Evolutionary conservation across 768 basidiomycete species (phyloP).

Genomic region (Inosperma sp.): DNA sequence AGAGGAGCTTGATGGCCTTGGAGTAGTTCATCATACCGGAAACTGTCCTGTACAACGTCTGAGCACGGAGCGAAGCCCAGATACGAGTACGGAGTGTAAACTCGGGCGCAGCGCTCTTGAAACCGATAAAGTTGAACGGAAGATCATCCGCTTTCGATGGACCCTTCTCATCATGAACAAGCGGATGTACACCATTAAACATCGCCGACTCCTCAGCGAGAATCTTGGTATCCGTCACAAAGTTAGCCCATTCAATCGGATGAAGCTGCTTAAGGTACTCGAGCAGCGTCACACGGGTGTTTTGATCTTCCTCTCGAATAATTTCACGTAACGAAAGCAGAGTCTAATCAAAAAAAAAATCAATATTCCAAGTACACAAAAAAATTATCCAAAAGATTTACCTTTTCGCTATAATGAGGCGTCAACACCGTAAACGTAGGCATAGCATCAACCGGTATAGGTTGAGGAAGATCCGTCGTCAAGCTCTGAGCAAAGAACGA

Average conservation of each 20-base stretch:
- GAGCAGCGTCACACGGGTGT: conserved; percentile 92
- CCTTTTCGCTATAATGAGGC: conserved; percentile 98
- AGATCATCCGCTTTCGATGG: conserved; percentile 84
- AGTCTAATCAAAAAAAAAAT: conserved; percentile 49
- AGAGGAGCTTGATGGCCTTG: conserved; percentile 99
- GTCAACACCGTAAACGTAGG: conserved; percentile 98
- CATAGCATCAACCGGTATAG: conserved; percentile 98
- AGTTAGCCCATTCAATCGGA: conserved; percentile 98
- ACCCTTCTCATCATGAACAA: conserved; percentile 74
- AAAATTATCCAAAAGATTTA: conserved; percentile 26
- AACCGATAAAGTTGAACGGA: conserved; percentile 97
- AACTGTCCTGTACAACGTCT: conserved; percentile 97
- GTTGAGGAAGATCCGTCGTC: conserved; percentile 90
- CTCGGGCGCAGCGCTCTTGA: conserved; percentile 98
- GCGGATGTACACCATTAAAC: conserved; percentile 72
- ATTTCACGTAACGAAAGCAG: conserved; percentile 95
- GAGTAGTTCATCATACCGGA: conserved; percentile 99
- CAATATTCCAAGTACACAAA: conserved; percentile 8
- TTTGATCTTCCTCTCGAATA: conserved; percentile 97
- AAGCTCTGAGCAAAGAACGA: conserved; percentile 99
- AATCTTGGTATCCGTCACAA: conserved; percentile 99
- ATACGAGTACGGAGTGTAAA: conserved; percentile 98
- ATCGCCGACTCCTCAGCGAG: conserved; percentile 91
- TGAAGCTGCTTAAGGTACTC: conserved; percentile 99
- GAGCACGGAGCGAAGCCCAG: conserved; percentile 97